Conservation (phyloP, 2,329 filamentous ascomycete genomes). For the Calonectria pseudoreteaudii region DNA sequence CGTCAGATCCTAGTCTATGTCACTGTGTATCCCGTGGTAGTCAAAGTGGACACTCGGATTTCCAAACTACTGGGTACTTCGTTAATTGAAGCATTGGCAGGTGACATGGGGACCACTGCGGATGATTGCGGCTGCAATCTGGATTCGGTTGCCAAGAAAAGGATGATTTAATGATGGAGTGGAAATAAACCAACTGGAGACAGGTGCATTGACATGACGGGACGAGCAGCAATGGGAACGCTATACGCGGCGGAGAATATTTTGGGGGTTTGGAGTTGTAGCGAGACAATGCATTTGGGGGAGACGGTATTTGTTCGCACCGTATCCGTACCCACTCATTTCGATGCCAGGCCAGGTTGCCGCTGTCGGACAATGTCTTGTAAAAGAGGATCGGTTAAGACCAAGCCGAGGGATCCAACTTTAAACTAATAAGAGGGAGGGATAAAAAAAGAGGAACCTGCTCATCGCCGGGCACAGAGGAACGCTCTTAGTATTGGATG, state of each 20-base stretch:
- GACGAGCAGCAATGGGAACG: not conserved
- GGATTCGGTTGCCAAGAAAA: not conserved
- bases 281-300: not conserved
- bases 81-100: constrained; percentile 1
- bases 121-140: constrained; percentile 4
- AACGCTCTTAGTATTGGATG: not conserved
- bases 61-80: not conserved
- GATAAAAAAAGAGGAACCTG: constrained; percentile 1
- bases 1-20: not conserved
- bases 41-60: not conserved
- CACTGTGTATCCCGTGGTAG: not conserved
- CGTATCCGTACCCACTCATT: not conserved
- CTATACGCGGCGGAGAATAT: not conserved
- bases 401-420: not conserved
- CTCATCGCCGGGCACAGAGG: not conserved
- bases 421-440: not conserved
- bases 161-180: constrained; percentile 1
- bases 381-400: not conserved
- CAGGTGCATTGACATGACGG: not conserved
- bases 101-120: not conserved
- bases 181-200: not conserved
- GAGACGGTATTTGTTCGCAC: not conserved
- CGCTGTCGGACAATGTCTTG: constrained; percentile 2
- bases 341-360: not conserved
- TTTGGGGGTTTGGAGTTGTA: not conserved